Base-by-base conservation (phyloP, 139 green algal genomes). In the Micractinium conductrix region DNA sequence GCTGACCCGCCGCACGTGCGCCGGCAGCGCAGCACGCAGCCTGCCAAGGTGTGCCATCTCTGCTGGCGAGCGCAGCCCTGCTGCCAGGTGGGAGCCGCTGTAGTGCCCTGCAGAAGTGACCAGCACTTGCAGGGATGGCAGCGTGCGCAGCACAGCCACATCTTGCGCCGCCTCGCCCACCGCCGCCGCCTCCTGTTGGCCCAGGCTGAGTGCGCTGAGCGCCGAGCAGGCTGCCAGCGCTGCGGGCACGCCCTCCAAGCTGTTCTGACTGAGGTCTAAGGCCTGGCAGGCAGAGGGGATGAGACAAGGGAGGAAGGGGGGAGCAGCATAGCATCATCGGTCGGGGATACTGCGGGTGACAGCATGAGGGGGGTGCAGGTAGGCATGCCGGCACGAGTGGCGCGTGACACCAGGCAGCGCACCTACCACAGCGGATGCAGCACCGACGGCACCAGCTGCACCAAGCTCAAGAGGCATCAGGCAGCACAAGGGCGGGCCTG, bases 211-310 rank as follows among this genome's bases (percentile, higher is more conserved):
- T 0, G 33, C 67, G 6, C 42, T 33, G 38, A 84, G 78, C 19
- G 28, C 26, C 62, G 43, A 22, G 78, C 62, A 58, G 78, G 37
- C 43, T 4, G 43, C 30, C 42, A 84, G 63, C 17, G 67, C 43
- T 10, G 43, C 3, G 8, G 78, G 78, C 43, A 84, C 62, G 43
- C 78, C 63, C 6, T 43, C 94, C 93, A 98, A 82, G 90, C 92
- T 60, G 96, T 96, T 82, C n/a, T 82, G 58, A 26, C 55, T 73
- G 14, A 82, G 38, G 8, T 82, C 76, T 4, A 82, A 58, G 16
- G 55, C 58, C 76, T 82, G 76, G 58, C 48, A 58, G 26, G 7
- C 5, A 16, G 53, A 62, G 53, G 53, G n/a, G 10, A 62, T 19
- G 53, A 14, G 26, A 21, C 53, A 62, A 22, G 4, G 42, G 33